Evolutionary conservation across 176 grass and related monocot species (phyloP), one percentile per base, ranked within the genome.

Genomic region (Eleusine coracana): DNA sequence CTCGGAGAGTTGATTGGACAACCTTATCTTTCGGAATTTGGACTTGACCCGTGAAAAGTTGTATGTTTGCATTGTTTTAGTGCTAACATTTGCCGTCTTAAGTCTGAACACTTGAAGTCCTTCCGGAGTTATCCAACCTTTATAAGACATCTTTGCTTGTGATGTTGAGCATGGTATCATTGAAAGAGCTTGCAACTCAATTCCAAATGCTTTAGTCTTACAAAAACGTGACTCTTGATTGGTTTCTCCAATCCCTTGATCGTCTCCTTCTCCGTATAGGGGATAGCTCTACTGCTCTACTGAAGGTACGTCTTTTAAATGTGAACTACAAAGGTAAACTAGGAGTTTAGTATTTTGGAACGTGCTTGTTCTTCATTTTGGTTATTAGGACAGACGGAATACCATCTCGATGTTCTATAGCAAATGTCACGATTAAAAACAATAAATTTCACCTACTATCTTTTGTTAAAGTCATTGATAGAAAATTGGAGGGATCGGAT

Each of bases 71-170:
- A 44, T 21, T 58, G 63, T 38, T 50, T 56, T 10, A 56, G 44
- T 10, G 44, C 58, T 25, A 58, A 31, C 46, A 73, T 20, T 59
- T 73, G 58, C 27, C 52, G 18, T 23, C 37, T 20, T 73, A 83
- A 66, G 21, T 11, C 16, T 46, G 50, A 82, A 76, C 18, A 45
- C 16, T 45, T 45, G 13, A 1, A 70, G 31, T 49, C 74, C 68
- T 68, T 56, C 52, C 41, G 28, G 41, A 42, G 81, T 38, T 58
- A 46, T 56, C 42, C 36, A 14, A 28, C 41, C 14, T 62, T 75
- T 41, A 6, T 23, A 75, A 39, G 20, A 28, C 71, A 82, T 50
- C 63, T 87, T 89, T 81, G 87, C 55, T 70, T 85, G 87, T 29
- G 55, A 23, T 16, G 64, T 27, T 64, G 63, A 78, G 8, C 87